These are phyloP conservation scores for Arxiozyma slooffiae DNA, from an alignment of 1,139 yeast species.

Conservation along the genomic window DNA sequence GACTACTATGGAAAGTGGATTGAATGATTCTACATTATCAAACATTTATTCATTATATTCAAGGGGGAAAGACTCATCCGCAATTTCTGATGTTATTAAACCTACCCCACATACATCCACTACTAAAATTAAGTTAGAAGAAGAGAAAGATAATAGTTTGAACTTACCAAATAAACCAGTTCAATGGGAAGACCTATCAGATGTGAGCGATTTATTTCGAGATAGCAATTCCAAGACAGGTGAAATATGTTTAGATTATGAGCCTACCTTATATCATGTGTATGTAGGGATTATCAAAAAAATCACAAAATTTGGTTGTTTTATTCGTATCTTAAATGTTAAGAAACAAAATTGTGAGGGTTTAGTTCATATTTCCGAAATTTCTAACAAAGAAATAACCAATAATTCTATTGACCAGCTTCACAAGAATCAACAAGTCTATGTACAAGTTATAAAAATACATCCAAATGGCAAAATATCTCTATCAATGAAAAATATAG, in stretches of 20 bases:
- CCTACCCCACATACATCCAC: slow-evolving; percentile 3
- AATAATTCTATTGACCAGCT: slow-evolving; percentile 53
- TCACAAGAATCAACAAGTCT: slow-evolving; percentile 50
- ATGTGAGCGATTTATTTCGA: slow-evolving; percentile 10
- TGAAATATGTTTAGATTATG: slow-evolving; percentile 21
- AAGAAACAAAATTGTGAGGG: slow-evolving; percentile 41
- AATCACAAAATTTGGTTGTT: slow-evolving; percentile 68
- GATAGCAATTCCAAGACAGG: neutral
- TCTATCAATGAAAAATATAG: slow-evolving; percentile 64
- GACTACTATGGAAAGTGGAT: slow-evolving; percentile 54
- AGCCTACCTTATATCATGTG: slow-evolving; percentile 37
- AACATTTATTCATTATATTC: slow-evolving; percentile 23
- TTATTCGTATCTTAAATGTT: slow-evolving; percentile 43
- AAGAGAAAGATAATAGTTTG: slow-evolving; percentile 9
- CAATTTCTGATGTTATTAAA: slow-evolving; percentile 4
- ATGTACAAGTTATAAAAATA: slow-evolving; percentile 46
- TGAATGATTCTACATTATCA: slow-evolving; percentile 39
- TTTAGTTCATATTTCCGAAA: slow-evolving; percentile 67
- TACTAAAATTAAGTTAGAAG: slow-evolving; percentile 1
- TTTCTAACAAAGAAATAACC: slow-evolving; percentile 41
- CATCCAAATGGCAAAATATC: slow-evolving; percentile 45
- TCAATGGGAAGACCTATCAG: slow-evolving; percentile 17
- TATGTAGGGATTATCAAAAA: slow-evolving; percentile 54
- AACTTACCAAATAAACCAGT: slow-evolving; percentile 14
- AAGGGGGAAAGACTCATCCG: slow-evolving; percentile 18